A percentile compares a stretch with the other conserved stretches of the same genome.
Evolutionary conservation across 352 stramenopile genomes (phyloP).

Genomic region (Phytophthora tubulina): DNA sequence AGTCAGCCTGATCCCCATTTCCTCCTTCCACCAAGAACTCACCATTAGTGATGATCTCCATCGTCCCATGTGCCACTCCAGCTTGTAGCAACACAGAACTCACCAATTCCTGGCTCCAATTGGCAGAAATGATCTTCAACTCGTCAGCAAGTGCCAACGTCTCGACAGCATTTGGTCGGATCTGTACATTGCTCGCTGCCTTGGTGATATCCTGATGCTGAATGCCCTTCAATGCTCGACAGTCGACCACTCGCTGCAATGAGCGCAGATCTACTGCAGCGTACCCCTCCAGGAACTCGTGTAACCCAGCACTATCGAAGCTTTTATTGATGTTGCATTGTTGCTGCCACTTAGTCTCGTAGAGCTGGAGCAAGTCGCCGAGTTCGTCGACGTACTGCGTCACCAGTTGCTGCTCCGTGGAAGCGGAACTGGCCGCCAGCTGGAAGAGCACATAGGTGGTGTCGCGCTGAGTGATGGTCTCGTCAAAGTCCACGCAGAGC

Average conservation of each 20-base stretch:
- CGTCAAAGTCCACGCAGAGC: constrained; percentile 78
- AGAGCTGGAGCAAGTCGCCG: constrained; percentile 17
- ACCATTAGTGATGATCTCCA: constrained; percentile 70
- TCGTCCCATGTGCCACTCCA: neutral
- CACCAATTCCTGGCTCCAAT: constrained; percentile 72
- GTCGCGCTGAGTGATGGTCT: constrained; percentile 71
- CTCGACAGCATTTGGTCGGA: constrained; percentile 46
- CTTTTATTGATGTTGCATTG: neutral
- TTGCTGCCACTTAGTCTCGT: constrained; percentile 30
- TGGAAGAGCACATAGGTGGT: constrained; percentile 70
- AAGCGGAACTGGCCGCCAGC: constrained; percentile 20
- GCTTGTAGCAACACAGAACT: constrained; percentile 31
- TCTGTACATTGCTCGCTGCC: constrained; percentile 18
- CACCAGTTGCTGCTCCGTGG: constrained; percentile 39
- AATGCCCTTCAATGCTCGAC: constrained; percentile 52
- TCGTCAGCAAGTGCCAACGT: constrained; percentile 34
- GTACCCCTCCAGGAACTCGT: constrained; percentile 56
- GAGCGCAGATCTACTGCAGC: constrained; percentile 57
- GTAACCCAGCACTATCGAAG: constrained; percentile 53
- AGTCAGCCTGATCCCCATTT: constrained; percentile 2
- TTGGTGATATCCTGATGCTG: constrained; percentile 12
- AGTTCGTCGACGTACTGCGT: constrained; percentile 48
- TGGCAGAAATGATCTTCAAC: constrained; percentile 65
- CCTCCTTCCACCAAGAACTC: neutral
- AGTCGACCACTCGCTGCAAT: constrained; percentile 51